Conservation (phyloP, 2,329 filamentous ascomycete genomes). For the Fusarium sp. region DNA sequence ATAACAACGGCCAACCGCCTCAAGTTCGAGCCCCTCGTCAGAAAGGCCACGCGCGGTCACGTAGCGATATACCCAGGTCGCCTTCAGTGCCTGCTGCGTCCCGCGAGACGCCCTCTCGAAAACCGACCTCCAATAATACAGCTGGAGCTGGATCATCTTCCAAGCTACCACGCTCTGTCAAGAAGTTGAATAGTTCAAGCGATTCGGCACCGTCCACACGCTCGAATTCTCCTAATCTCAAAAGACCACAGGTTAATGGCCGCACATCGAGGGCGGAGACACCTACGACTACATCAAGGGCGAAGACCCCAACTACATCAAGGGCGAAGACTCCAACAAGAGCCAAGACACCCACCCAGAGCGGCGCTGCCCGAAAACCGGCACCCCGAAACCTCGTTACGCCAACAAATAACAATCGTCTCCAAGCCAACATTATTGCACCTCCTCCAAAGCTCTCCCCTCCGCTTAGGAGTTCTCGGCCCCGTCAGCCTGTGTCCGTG, state of each 20-base stretch:
- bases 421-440: constrained; percentile 80
- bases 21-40: constrained; percentile 42
- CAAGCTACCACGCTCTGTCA: constrained; percentile 60
- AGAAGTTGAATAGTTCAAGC: constrained; percentile 59
- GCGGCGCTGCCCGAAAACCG: constrained; percentile 53
- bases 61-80: constrained; percentile 68
- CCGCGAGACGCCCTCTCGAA: constrained; percentile 50
- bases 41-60: constrained; percentile 61
- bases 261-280: constrained; percentile 54
- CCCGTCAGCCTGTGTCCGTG: constrained; percentile 81
- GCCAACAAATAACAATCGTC: constrained; percentile 66
- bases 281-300: constrained; percentile 49
- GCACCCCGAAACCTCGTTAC: constrained; percentile 58
- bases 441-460: constrained; percentile 81
- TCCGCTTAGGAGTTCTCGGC: constrained; percentile 81
- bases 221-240: constrained; percentile 66
- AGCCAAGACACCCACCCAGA: constrained; percentile 59
- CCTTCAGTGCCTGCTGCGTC: constrained; percentile 49
- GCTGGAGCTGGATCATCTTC: constrained; percentile 51
- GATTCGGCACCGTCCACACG: constrained; percentile 63
- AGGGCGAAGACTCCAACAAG: constrained; percentile 57
- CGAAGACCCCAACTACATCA: constrained; percentile 54
- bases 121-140: constrained; percentile 42
- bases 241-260: constrained; percentile 57
- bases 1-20: constrained; percentile 33